Conservation (phyloP, 148 eudicot species). For the Rhododendron griersonianum region DNA sequence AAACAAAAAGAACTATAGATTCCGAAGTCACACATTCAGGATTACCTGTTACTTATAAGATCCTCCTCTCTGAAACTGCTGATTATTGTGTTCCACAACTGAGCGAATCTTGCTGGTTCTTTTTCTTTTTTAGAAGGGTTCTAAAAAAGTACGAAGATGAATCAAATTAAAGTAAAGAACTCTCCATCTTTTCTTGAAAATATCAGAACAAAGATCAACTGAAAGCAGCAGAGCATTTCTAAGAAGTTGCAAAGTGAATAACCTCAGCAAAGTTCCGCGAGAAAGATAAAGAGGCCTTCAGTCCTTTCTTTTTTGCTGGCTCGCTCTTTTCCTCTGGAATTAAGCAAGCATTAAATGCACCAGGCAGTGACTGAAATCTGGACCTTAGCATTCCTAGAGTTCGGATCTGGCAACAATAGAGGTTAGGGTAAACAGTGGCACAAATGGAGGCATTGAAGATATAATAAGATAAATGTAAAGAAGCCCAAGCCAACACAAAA, state of each 20-base stretch:
- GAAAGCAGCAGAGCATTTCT: constrained; percentile 1
- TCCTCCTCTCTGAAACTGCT: constrained; percentile 96
- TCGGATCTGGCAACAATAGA: constrained; percentile 58
- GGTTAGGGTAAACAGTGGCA: neutral
- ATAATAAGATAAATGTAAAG: neutral
- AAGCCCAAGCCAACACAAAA: neutral
- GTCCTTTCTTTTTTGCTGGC: constrained; percentile 79
- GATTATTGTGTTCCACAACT: constrained; percentile 94
- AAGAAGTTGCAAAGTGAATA: neutral
- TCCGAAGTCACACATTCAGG: neutral
- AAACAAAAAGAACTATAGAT: neutral
- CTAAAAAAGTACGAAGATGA: constrained; percentile 28
- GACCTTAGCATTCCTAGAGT: constrained; percentile 96
- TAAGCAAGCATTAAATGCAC: constrained; percentile 82
- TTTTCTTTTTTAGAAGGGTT: constrained; percentile 67
- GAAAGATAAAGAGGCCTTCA: constrained; percentile 78
- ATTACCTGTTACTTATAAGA: constrained; percentile 48
- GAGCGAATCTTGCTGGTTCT: constrained; percentile 96
- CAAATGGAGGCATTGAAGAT: neutral
- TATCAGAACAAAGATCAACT: neutral
- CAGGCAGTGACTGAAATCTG: constrained; percentile 83
- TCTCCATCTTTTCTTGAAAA: neutral
- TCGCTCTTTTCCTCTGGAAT: constrained; percentile 78
- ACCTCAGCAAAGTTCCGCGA: constrained; percentile 70
- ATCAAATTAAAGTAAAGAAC: neutral